Evolutionary conservation across 768 basidiomycete genomes (phyloP), one percentile per base, ranked within the genome.

Genomic region (Podaxis sp.): DNA sequence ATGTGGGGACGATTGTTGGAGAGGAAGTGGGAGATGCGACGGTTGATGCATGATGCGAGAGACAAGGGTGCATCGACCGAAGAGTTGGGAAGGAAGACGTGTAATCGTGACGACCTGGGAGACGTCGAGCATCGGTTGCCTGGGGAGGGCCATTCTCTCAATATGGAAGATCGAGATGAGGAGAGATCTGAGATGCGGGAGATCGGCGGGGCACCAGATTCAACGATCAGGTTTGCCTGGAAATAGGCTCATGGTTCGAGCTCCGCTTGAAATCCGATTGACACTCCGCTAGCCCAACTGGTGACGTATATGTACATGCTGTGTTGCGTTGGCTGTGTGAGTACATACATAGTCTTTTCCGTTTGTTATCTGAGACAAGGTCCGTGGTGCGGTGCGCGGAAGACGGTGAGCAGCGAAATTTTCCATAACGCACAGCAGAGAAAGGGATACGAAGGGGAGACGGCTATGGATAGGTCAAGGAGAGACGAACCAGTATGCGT

Each of bases 101-200:
- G 33, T 33, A 10, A 33, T 33, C 10, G 33, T 33, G 33, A 33
- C 33, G 33, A 33, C 33, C 33, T 33, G 33, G 33, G 33, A 33
- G 33, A 33, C 33, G 8, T 33, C 8, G 33, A 33, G 33, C 33
- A 33, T 33, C 33, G 33, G 33, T 33, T 33, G 33, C 8, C 33
- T 33, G 33, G 28, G 28, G 33, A 33, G 33, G 33, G 10, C 8
- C 33, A 33, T 33, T 33, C 33, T 33, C 33, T 33, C 33, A 33
- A 33, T 33, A 46, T 46, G 58, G 20, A 26, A 26, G 22, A 50
- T 33, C 46, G 13, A 33, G 40, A 26, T 37, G 30, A 22, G 20
- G 15, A 22, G 17, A 52, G 44, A 62, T 62, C 60, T 62, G 28
- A 55, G 60, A 62, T 62, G 53, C 26, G 49, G 40, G 52, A 62